Evolutionary conservation across 2,329 filamentous ascomycete genomes (phyloP).

Genomic region (Pestalotiopsis sp.): DNA sequence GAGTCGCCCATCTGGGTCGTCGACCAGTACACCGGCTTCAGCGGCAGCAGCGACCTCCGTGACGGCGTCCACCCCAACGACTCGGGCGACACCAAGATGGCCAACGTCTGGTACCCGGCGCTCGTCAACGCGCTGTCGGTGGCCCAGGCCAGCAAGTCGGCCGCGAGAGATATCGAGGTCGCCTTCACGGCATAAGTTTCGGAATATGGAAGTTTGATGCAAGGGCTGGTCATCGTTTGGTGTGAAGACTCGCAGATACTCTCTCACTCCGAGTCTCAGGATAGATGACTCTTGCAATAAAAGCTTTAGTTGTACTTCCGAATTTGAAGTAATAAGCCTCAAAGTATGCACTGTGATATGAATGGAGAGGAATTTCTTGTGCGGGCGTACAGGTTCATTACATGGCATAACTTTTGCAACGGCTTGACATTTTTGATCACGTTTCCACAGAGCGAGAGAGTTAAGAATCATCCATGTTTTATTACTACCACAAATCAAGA

Average conservation of each 20-base stretch:
- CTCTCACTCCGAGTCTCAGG: too few species aligned
- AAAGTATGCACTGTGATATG: too few species aligned
- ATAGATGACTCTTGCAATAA: too few species aligned
- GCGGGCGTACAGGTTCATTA: too few species aligned
- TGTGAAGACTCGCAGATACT: too few species aligned
- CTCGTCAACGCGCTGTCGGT: slow-evolving; percentile 28
- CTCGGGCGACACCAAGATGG: slow-evolving; percentile 44
- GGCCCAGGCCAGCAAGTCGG: slow-evolving; percentile 26
- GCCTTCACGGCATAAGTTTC: slow-evolving; percentile 6
- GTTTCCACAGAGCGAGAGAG: not conserved
- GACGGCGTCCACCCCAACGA: slow-evolving; percentile 44
- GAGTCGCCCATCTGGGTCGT: slow-evolving; percentile 44
- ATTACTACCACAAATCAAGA: not conserved
- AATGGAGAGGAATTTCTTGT: too few species aligned
- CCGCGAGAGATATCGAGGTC: slow-evolving; percentile 6
- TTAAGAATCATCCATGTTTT: not conserved
- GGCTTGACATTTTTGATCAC: not conserved
- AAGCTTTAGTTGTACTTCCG: too few species aligned
- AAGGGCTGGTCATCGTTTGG: too few species aligned
- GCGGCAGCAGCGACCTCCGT: slow-evolving; percentile 31
- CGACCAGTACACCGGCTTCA: slow-evolving; percentile 43
- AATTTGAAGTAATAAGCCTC: too few species aligned
- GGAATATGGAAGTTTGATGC: too few species aligned
- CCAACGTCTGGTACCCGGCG: slow-evolving; percentile 33
- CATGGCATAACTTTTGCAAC: too few species aligned